Evolutionary conservation across 441 rosid species (phyloP), one percentile per base, ranked within the genome.

Genomic region (Adansonia madagascariensis): DNA sequence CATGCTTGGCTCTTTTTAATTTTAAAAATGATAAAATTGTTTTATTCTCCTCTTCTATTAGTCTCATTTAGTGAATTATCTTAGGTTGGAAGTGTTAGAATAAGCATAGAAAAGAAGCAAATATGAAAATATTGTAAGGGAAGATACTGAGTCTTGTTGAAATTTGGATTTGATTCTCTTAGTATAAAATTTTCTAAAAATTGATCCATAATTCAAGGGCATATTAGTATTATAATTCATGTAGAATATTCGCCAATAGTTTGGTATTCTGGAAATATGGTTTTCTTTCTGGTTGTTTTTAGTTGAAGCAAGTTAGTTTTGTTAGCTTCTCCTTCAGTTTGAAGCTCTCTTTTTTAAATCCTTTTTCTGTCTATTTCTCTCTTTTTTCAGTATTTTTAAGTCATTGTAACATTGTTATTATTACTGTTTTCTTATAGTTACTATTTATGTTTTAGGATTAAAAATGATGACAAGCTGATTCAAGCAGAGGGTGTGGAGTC

Each of bases 401-500:
- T 35, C 74, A 52, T 31, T 10, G 0, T 2, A 55, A 35, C 52
- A 15, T 24, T 52, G 4, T 31, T 31, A n/a, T 71, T 35, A 2
- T 71, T 70, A 53, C 4, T 52, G 12, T 24, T 69, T 47, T 49
- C 44, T 31, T 39, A 10, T 35, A 35, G n/a, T 7, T 55, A 11
- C 35, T 60, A 47, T 78, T 15, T 72, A 22, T 80, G 74, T 87
- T 74, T 67, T 78, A 95, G 99, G 91, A 94, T 95, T 69, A 95
- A 95, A 84, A 90, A 85, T 74, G 98, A 95, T 85, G 99, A 95
- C 85, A 94, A 82, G 86, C 81, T 92, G 97, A 94, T 95, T 77
- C 91, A 86, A 86, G 91, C 91, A 75, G 98, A 95, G 86, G 98
- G 98, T 62, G 85, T 92, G 78, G 97, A 91, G 82, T 92, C 99